Evolutionary conservation across 768 basidiomycete species (phyloP).

Genomic region (Paxillus rubicundulus): DNA sequence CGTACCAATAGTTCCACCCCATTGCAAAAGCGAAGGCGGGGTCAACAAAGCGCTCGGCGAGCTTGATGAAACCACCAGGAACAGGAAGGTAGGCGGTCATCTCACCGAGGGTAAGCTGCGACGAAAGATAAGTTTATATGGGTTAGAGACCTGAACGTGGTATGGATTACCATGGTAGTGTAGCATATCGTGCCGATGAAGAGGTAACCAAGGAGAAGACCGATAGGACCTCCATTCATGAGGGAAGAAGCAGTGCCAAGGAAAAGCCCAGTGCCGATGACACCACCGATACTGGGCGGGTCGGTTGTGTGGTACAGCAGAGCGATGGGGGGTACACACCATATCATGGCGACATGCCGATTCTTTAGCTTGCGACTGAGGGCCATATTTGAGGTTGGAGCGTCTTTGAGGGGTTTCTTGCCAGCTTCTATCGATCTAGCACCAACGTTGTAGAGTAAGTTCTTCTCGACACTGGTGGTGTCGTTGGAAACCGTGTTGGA

Average conservation of each 20-base stretch:
- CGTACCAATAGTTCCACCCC: conserved; percentile 44
- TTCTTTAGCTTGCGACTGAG: conserved; percentile 33
- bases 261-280: conserved; percentile 43
- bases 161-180: conserved; percentile 33
- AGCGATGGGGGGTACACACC: conserved; percentile 6
- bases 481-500: conserved; percentile 10
- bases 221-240: conserved; percentile 43
- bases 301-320: not conserved
- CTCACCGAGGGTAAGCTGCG: conserved; percentile 39
- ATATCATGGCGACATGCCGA: conserved; percentile 38
- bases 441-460: not conserved
- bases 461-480: not conserved
- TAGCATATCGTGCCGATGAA: conserved; percentile 38
- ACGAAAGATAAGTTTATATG: not conserved
- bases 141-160: not conserved
- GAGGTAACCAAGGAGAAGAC: conserved; percentile 43
- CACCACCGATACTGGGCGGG: conserved; percentile 30
- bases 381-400: not conserved
- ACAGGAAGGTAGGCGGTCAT: conserved; percentile 47
- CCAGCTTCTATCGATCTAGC: conserved; percentile 8
- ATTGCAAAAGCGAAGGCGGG: conserved; percentile 44
- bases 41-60: conserved; percentile 48
- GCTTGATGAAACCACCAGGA: conserved; percentile 45
- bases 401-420: not conserved
- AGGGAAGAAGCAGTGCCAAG: conserved; percentile 36